phyloP scores from a whole-genome alignment of 164 flowering plant species.

The Liriodendron chinense region DNA sequence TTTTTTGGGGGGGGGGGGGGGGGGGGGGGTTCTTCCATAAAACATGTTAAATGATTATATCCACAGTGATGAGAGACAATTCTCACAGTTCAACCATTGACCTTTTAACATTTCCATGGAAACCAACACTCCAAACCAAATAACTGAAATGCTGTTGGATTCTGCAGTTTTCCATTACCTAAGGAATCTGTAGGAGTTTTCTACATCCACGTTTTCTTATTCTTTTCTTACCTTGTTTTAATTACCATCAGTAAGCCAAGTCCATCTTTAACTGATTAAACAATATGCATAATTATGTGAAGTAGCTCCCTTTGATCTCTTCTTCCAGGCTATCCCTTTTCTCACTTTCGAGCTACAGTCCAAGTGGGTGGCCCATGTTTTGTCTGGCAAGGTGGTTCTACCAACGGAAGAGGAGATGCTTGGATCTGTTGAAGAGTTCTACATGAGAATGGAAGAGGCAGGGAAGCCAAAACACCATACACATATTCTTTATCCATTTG shows the following conservation, averaged over 20 bases:
- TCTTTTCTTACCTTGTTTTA: no score
- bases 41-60: no score
- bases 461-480: conserved; percentile 63
- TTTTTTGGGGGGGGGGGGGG: no score
- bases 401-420: conserved; percentile 66
- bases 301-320: neutral
- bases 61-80: no score
- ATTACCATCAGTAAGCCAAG: neutral
- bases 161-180: no score
- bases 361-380: conserved; percentile 77
- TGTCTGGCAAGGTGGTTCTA: conserved; percentile 62
- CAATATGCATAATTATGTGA: neutral
- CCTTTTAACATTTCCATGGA: no score
- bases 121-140: no score
- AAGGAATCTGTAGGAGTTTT: no score
- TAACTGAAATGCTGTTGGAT: no score
- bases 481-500: conserved; percentile 29
- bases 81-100: no score
- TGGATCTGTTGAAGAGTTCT: conserved; percentile 48
- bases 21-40: no score
- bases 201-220: no score
- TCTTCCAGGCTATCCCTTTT: conserved; percentile 54
- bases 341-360: conserved; percentile 62
- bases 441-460: conserved; percentile 43
- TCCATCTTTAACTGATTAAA: neutral